Conservation (phyloP, 257 asterid species). For the Nicotiana otophora region DNA sequence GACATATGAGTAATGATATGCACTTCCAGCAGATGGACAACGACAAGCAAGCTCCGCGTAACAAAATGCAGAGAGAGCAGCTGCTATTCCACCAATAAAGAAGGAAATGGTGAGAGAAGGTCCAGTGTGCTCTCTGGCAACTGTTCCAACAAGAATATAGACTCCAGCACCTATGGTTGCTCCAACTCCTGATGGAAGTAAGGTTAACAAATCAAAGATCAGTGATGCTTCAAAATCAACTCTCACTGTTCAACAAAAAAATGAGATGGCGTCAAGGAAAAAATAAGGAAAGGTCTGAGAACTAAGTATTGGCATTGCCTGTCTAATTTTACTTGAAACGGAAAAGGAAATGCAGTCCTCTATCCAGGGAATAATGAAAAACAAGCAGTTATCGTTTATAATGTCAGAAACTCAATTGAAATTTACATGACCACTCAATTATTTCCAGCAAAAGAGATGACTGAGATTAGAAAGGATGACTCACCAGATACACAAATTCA, state of each 20-base stretch:
- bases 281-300: neutral
- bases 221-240: neutral
- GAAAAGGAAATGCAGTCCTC: neutral
- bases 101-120: conserved; percentile 84
- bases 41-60: conserved; percentile 91
- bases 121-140: conserved; percentile 92
- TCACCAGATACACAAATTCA: too few species aligned
- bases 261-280: neutral
- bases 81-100: conserved; percentile 85
- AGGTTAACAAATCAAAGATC: neutral
- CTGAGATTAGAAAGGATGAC: neutral
- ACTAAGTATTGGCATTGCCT: neutral
- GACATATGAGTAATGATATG: conserved; percentile 87
- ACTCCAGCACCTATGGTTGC: conserved; percentile 94
- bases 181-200: conserved; percentile 59
- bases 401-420: neutral
- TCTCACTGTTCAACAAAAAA: neutral
- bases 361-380: neutral
- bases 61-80: conserved; percentile 92
- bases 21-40: conserved; percentile 97
- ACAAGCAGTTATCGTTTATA: neutral
- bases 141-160: conserved; percentile 90
- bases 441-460: neutral
- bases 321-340: neutral
- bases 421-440: neutral